Evolutionary conservation across 139 green algal genomes (phyloP).

Genomic region (Pleodorina starrii): DNA sequence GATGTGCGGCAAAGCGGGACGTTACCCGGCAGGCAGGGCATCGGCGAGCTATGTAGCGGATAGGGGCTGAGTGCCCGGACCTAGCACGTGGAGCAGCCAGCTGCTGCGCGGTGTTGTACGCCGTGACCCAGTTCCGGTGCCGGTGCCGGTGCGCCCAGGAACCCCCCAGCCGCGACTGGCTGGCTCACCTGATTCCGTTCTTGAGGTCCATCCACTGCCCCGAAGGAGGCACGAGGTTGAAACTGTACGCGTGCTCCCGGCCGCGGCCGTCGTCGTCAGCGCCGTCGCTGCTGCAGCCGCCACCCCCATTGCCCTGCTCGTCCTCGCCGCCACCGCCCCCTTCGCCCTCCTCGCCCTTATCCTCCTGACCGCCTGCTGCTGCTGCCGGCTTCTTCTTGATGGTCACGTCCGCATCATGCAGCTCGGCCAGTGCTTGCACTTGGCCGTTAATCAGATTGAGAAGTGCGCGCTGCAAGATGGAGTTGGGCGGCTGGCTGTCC

Average conservation of each 20-base stretch:
- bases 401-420: constrained; percentile 38
- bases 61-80: background rate
- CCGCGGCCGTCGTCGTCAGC: constrained; percentile 14
- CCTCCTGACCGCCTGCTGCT: background rate
- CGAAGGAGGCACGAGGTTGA: constrained; percentile 29
- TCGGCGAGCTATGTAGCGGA: too few relatives aligned
- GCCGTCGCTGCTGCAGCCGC: too few relatives aligned
- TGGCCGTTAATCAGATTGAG: constrained; percentile 44
- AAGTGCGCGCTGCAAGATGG: constrained; percentile 50
- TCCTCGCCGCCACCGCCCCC: background rate
- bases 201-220: constrained; percentile 50
- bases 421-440: constrained; percentile 16
- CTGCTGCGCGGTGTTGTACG: background rate
- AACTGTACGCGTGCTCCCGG: constrained; percentile 49
- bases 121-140: background rate
- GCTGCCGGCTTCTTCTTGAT: constrained; percentile 15
- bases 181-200: constrained; percentile 44
- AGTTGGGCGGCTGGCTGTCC: constrained; percentile 36
- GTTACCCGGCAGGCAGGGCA: background rate
- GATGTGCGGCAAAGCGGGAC: background rate
- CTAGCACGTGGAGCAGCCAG: background rate
- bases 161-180: background rate
- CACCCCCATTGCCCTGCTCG: too few relatives aligned
- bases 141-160: background rate
- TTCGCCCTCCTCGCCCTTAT: background rate